Conservation (phyloP, 306 rosid genomes). For the Senna tora region DNA sequence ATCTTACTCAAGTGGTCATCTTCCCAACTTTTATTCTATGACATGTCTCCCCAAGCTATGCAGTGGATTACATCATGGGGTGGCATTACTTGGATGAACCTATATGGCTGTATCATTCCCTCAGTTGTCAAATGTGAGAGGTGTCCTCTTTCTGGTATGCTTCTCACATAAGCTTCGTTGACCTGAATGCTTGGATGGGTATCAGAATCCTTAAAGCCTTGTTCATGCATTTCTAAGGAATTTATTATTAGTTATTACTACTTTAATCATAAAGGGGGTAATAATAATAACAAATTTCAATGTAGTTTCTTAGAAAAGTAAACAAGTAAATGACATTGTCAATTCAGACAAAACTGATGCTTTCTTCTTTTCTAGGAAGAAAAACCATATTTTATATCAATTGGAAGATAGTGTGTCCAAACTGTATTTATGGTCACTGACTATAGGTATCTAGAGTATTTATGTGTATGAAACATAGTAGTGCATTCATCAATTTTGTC, state of each 20-base stretch:
- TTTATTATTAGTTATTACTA: constrained; percentile 25
- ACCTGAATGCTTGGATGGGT: constrained; percentile 27
- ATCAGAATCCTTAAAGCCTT: constrained; percentile 50
- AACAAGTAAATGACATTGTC: constrained; percentile 13
- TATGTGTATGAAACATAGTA: constrained; percentile 20
- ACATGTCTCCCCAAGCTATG: constrained; percentile 77
- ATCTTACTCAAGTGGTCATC: constrained; percentile 50
- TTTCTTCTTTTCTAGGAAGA: constrained; percentile 11
- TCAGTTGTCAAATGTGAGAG: constrained; percentile 76
- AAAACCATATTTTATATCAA: constrained; percentile 5
- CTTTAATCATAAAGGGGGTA: constrained; percentile 23
- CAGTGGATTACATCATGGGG: constrained; percentile 67
- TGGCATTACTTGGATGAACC: constrained; percentile 75
- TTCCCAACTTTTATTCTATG: constrained; percentile 58
- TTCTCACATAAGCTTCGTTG: constrained; percentile 78
- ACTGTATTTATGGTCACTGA: constrained; percentile 28
- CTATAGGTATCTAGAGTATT: constrained; percentile 14
- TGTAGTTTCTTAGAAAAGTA: constrained; percentile 8
- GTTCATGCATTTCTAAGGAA: constrained; percentile 37
- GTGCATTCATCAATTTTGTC: constrained; percentile 20
- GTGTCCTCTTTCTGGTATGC: constrained; percentile 93
- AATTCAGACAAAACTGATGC: background rate
- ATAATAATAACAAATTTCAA: constrained; percentile 19
- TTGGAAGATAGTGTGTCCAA: constrained; percentile 19
- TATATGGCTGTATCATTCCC: constrained; percentile 46